A percentile compares a stretch with the other conserved stretches of the same genome.
Conservation (phyloP, 208 protist species). For the Strigomonas galati region DNA sequence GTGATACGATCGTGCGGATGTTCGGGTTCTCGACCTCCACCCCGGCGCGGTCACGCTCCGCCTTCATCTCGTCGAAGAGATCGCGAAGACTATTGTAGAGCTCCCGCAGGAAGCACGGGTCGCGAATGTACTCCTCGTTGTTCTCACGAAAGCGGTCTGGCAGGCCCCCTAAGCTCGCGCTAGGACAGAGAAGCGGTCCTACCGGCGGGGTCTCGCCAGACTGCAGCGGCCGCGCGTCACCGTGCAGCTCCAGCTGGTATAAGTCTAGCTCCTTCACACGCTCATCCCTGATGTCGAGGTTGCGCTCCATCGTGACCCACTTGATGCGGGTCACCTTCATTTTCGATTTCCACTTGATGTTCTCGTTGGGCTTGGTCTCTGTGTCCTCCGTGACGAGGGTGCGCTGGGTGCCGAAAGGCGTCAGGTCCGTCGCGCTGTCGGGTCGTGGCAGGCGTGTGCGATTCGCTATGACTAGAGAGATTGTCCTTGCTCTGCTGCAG, state of each 20-base stretch:
- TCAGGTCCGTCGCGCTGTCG: conserved; percentile 13
- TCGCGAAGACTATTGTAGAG: conserved; percentile 26
- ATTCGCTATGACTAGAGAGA: conserved; percentile 13
- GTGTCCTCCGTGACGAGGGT: neutral
- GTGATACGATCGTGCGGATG: conserved; percentile 51
- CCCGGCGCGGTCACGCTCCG: conserved; percentile 16
- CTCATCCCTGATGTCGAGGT: conserved; percentile 38
- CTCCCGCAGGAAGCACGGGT: conserved; percentile 27
- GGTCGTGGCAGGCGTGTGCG: conserved; percentile 16
- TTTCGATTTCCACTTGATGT: conserved; percentile 58
- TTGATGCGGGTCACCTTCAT: conserved; percentile 61
- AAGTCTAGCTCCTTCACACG: conserved; percentile 32
- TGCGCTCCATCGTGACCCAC: conserved; percentile 39
- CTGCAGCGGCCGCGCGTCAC: conserved; percentile 20
- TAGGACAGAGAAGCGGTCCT: conserved; percentile 14
- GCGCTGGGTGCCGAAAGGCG: conserved; percentile 12
- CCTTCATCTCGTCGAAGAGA: conserved; percentile 20
- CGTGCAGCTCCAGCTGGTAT: conserved; percentile 29
- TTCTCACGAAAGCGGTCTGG: neutral
- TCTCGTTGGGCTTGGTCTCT: conserved; percentile 19
- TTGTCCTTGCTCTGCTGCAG: conserved; percentile 12
- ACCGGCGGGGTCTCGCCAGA: conserved; percentile 26
- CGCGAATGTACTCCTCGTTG: conserved; percentile 23
- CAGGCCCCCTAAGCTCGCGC: neutral
- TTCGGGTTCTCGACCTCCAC: conserved; percentile 9